Conservation (phyloP, 306 rosid genomes). For the Vigna unguiculata region DNA sequence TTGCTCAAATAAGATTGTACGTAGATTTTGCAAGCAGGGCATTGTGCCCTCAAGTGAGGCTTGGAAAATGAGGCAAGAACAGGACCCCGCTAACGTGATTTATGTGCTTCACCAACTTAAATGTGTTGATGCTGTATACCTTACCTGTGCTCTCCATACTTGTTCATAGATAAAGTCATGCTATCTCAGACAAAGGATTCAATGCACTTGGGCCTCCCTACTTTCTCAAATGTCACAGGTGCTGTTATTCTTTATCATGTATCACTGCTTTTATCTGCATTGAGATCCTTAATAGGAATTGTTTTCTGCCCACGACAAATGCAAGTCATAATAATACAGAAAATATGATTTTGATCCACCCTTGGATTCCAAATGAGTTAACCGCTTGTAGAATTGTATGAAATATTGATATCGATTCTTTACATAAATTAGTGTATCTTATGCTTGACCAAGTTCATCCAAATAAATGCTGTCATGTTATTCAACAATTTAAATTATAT, state of each 20-base stretch:
- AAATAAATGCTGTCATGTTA: too few species aligned
- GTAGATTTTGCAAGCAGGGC: slow-evolving; percentile 41
- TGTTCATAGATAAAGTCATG: background rate
- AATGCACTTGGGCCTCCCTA: slow-evolving; percentile 1
- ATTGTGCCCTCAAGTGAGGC: slow-evolving; percentile 27
- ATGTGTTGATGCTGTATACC: slow-evolving; percentile 1
- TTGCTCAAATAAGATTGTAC: slow-evolving; percentile 18
- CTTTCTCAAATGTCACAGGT: slow-evolving; percentile 24
- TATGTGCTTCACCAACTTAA: slow-evolving; percentile 34
- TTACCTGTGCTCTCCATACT: slow-evolving; percentile 14
- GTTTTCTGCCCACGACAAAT: background rate
- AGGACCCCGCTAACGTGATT: slow-evolving; percentile 21
- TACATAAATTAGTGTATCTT: background rate
- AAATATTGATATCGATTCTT: slow-evolving; percentile 18
- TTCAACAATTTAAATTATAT: too few species aligned
- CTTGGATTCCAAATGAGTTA: background rate
- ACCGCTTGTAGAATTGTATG: background rate
- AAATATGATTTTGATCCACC: background rate
- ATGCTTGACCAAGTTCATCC: background rate
- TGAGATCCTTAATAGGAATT: slow-evolving; percentile 24
- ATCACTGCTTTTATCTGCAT: slow-evolving; percentile 27
- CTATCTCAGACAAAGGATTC: slow-evolving; percentile 5
- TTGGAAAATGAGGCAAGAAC: slow-evolving; percentile 32
- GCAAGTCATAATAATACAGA: background rate
- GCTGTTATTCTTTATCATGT: slow-evolving; percentile 2